phyloP scores from a whole-genome alignment of 768 basidiomycete species.

The Lentinula boryana region DNA sequence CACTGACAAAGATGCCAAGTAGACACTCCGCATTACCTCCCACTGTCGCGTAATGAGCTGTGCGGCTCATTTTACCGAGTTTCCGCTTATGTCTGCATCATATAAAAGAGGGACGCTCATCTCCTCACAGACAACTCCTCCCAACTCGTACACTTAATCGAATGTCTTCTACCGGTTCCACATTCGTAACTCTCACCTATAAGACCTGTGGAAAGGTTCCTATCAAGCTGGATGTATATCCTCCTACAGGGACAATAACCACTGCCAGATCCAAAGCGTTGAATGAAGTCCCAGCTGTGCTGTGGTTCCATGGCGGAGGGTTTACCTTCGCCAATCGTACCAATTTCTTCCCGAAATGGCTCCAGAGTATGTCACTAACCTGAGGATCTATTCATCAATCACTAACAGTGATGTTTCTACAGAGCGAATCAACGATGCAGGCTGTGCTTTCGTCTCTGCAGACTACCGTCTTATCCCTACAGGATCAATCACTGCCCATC shows the following conservation, averaged over 20 bases:
- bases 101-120: background rate
- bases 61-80: background rate
- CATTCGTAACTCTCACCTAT: background rate
- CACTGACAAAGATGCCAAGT: too few species aligned
- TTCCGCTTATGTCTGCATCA: background rate
- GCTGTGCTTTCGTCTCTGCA: slow-evolving; percentile 52
- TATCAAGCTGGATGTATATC: slow-evolving; percentile 1
- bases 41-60: too few species aligned
- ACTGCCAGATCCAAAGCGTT: background rate
- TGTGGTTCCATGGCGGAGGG: slow-evolving; percentile 51
- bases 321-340: slow-evolving; percentile 50
- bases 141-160: background rate
- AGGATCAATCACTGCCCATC: slow-evolving; percentile 43
- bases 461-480: slow-evolving; percentile 57
- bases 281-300: slow-evolving; percentile 11
- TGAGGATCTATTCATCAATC: background rate
- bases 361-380: slow-evolving; percentile 34
- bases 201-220: background rate
- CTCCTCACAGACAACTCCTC: background rate
- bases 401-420: background rate
- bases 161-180: background rate
- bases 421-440: slow-evolving; percentile 42
- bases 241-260: background rate
- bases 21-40: too few species aligned
- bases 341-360: slow-evolving; percentile 63